These are phyloP conservation scores for Cairneyella variabilis DNA, from an alignment of 495 filamentous ascomycete species.

Conservation along the genomic window DNA sequence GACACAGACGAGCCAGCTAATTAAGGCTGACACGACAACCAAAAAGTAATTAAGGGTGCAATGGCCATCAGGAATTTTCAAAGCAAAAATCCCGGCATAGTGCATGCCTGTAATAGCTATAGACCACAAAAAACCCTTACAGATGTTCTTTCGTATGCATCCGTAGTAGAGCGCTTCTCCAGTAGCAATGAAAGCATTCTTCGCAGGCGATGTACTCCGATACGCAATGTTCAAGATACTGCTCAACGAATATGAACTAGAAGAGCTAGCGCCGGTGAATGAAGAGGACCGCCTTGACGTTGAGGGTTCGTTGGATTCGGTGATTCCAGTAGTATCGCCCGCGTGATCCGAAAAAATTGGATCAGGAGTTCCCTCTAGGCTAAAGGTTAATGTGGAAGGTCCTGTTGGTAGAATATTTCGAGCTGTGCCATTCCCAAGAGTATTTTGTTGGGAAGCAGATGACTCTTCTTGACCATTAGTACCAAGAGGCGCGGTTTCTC, in stretches of 20 bases:
- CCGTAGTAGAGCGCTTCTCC: slow-evolving; percentile 24
- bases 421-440: not conserved
- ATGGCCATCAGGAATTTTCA: slow-evolving; percentile 22
- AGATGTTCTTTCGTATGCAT: slow-evolving; percentile 19
- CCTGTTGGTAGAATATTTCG: too few relatives aligned
- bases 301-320: slow-evolving; percentile 15
- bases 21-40: slow-evolving; percentile 24
- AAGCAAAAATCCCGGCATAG: slow-evolving; percentile 26
- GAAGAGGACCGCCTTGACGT: slow-evolving; percentile 22
- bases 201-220: slow-evolving; percentile 16
- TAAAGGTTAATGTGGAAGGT: too few relatives aligned
- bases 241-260: slow-evolving; percentile 16
- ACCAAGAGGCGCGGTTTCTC: not conserved
- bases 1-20: slow-evolving; percentile 27
- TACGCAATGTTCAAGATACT: slow-evolving; percentile 26
- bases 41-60: slow-evolving; percentile 14
- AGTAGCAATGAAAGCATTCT: slow-evolving; percentile 27
- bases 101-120: slow-evolving; percentile 28
- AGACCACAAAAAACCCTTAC: slow-evolving; percentile 27
- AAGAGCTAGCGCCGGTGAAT: slow-evolving; percentile 16
- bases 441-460: not conserved
- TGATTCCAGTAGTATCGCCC: not conserved
- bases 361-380: not conserved
- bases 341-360: not conserved
- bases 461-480: not conserved